Conservation (phyloP, 1,284 basidiomycete genomes). For the Ceratobasidium sp. region DNA sequence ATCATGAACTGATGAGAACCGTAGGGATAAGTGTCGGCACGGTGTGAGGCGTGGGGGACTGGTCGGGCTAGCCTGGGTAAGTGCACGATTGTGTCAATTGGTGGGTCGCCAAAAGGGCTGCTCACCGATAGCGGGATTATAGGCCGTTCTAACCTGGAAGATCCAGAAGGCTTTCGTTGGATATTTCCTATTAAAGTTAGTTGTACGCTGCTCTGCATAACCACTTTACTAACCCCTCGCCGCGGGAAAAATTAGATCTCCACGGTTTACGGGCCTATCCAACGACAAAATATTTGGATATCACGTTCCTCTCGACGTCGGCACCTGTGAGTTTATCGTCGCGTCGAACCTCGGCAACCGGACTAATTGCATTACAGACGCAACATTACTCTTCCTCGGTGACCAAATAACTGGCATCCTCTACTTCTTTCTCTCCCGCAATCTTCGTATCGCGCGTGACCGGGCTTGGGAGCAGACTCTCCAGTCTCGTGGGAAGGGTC, state of each 20-base stretch:
- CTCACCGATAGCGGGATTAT: too few relatives aligned
- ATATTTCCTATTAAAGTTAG: conserved; percentile 69
- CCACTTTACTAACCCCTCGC: neutral
- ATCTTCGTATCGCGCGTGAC: conserved; percentile 78
- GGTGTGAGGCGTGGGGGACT: conserved; percentile 68
- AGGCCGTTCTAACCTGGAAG: conserved; percentile 71
- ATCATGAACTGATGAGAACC: neutral
- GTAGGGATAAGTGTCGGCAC: conserved; percentile 70
- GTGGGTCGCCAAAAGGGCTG: conserved; percentile 2
- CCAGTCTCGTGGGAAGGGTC: conserved; percentile 77
- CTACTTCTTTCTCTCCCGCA: conserved; percentile 79
- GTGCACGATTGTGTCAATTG: conserved; percentile 47
- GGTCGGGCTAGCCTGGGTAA: conserved; percentile 74
- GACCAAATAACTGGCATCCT: conserved; percentile 78
- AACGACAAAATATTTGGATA: conserved; percentile 72
- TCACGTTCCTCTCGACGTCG: conserved; percentile 69
- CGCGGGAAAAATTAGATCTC: conserved; percentile 60
- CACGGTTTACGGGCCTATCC: conserved; percentile 71
- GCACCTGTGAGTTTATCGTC: conserved; percentile 65
- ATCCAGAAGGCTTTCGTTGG: conserved; percentile 72
- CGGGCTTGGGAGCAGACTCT: conserved; percentile 84
- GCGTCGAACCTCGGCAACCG: too few relatives aligned
- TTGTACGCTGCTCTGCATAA: conserved; percentile 42
- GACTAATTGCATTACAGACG: conserved; percentile 62
- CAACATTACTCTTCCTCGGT: conserved; percentile 75